Percentiles rank a stretch among this genome's conserved stretches.
phyloP scores from a whole-genome alignment of 192 early-diverging fungal species.

The Backusella westeae region DNA sequence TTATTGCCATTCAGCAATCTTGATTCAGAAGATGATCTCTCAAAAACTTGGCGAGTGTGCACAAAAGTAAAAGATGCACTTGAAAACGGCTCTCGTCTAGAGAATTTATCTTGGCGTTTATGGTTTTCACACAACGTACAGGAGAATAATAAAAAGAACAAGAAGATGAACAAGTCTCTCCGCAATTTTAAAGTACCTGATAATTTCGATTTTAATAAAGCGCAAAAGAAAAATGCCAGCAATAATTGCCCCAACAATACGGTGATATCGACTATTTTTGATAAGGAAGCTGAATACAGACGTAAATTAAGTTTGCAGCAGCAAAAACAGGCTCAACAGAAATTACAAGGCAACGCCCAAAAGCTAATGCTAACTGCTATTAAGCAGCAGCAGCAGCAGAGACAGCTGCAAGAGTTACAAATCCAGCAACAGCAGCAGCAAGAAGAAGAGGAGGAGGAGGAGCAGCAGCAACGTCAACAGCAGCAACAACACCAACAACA shows the following conservation, averaged over 20 bases:
- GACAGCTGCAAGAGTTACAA: constrained; percentile 6
- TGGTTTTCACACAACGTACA: constrained; percentile 57
- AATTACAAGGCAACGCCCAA: constrained; percentile 3
- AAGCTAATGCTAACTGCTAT: not conserved
- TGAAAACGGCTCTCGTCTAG: constrained; percentile 76
- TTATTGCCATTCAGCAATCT: constrained; percentile 73
- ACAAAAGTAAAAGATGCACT: constrained; percentile 83
- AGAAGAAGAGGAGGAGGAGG: not conserved
- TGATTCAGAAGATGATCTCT: constrained; percentile 74
- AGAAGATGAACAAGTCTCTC: not conserved
- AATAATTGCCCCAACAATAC: not conserved
- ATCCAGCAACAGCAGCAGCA: not conserved
- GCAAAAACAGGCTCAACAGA: constrained; percentile 7
- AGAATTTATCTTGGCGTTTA: constrained; percentile 83
- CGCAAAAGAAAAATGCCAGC: not conserved
- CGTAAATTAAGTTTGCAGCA: constrained; percentile 1
- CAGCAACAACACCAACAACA: not conserved
- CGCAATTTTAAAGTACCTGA: constrained; percentile 12
- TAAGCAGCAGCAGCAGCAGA: constrained; percentile 14
- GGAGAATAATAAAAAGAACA: constrained; percentile 6
- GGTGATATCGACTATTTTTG: not conserved
- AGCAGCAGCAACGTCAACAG: not conserved
- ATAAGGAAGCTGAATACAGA: constrained; percentile 4
- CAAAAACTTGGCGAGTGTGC: constrained; percentile 78
- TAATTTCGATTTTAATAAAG: constrained; percentile 15